Conservation (phyloP, 1,284 basidiomycete genomes). For the Xerocomus alliaceus region DNA sequence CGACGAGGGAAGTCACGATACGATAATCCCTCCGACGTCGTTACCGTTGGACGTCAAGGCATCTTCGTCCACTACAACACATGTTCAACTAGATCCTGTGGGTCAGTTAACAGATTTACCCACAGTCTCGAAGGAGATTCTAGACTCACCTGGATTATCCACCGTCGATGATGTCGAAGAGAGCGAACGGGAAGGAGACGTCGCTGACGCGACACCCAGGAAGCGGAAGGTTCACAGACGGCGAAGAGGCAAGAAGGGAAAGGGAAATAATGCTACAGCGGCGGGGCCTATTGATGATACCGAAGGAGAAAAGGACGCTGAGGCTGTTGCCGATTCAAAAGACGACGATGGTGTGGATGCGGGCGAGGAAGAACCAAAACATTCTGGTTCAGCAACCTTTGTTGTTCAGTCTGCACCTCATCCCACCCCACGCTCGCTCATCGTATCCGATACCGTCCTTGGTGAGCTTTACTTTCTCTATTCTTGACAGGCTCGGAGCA, state of each 20-base stretch:
- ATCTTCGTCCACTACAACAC: conserved; percentile 1
- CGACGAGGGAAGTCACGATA: conserved; percentile 8
- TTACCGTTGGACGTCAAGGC: background rate
- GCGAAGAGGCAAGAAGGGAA: conserved; percentile 59
- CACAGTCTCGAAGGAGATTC: background rate
- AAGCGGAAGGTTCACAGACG: conserved; percentile 49
- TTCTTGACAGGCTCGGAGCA: background rate
- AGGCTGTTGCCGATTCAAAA: conserved; percentile 14
- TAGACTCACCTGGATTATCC: conserved; percentile 14
- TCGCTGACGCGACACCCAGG: conserved; percentile 50
- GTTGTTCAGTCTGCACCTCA: conserved; percentile 33
- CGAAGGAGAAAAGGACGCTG: conserved; percentile 34
- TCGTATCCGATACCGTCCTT: conserved; percentile 80
- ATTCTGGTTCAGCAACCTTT: conserved; percentile 21
- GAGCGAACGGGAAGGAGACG: conserved; percentile 63
- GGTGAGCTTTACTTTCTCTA: conserved; percentile 54
- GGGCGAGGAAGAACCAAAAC: conserved; percentile 17
- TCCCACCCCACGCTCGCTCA: conserved; percentile 48
- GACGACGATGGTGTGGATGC: conserved; percentile 10
- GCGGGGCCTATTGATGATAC: conserved; percentile 43
- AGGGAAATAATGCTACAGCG: conserved; percentile 38
- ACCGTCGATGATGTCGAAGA: conserved; percentile 54
- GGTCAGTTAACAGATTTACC: conserved; percentile 12
- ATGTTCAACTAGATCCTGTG: conserved; percentile 5
- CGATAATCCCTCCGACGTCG: background rate